Evolutionary conservation across 148 eudicot species (phyloP).

Genomic region (Rhododendron kiyosumense): DNA sequence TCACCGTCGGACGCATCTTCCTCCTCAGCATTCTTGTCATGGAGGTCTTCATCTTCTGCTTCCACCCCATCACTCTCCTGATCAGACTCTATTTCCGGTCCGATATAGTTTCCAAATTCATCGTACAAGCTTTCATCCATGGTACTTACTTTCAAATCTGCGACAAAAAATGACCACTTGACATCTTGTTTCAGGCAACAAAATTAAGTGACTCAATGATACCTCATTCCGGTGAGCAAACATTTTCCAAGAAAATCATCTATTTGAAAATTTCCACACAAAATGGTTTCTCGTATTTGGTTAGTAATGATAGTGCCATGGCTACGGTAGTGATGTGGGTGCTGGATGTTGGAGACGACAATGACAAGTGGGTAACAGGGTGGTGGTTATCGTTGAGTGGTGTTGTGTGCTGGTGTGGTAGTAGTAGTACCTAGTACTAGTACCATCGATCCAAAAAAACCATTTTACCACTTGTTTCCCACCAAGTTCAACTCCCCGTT

Average conservation of each 20-base stretch:
- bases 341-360: neutral
- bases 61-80: constrained; percentile 51
- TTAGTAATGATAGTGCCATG: neutral
- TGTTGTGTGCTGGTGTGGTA: neutral
- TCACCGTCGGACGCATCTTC: constrained; percentile 47
- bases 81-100: constrained; percentile 95
- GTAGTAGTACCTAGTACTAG: neutral
- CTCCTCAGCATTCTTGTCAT: constrained; percentile 35
- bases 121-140: constrained; percentile 97
- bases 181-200: neutral
- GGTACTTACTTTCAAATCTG: constrained; percentile 18
- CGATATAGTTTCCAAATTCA: constrained; percentile 98
- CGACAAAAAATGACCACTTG: neutral
- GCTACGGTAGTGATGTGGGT: neutral
- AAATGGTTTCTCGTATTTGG: neutral
- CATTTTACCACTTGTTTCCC: neutral
- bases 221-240: neutral
- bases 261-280: neutral
- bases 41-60: constrained; percentile 52
- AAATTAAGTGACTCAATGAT: neutral
- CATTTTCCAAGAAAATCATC: neutral
- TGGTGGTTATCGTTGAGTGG: neutral
- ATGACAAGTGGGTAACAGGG: neutral
- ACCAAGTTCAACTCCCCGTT: neutral
- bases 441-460: neutral